Base-by-base conservation (phyloP, 371 early-diverging fungal species). In the Dichotomocladium elegans region DNA sequence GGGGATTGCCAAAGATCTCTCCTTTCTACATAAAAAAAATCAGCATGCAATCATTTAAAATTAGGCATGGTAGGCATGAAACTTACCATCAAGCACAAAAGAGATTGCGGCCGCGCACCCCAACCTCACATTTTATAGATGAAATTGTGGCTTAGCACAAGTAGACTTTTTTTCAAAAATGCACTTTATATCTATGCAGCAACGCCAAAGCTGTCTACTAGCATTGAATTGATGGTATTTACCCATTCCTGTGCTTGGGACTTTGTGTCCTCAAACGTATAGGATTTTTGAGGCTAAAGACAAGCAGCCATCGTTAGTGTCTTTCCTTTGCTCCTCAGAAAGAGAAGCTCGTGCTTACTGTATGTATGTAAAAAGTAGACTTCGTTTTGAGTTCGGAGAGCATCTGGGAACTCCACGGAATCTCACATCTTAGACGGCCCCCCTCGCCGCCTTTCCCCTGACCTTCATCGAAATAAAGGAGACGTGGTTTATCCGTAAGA, bases 401-500 rank as follows among this genome's bases (percentile, higher is more conserved):
- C 14, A 79, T 42, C 2, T 68, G 55, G 7, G 77, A 58, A 1
- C 71, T 72, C 79, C 84, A 83, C 21, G 74, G 59, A 37, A 89
- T 84, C 55, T 86, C 86, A 22, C 79, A 79, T 21, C 63, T 51
- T 21, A 74, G 29, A 24, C 57, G 37, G 14, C 74, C 72, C 14
- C 70, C 72, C 10, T 70, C 31, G 25, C 64, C 66, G 22, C 66
- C 59, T 21, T 56, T 46, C 8, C 60, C 72, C 47, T 70, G 68
- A 14, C 76, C 77, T 52, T 83, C 80, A 48, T 89, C 88, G 47
- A 83, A 71, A 54, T 89, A 87, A 3, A 84, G 51, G 21, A 91
- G 60, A 6, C 91, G 72, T 21, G 90, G 89, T 25, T 73, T 55
- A 55, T 89, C 87, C 2, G 90, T 89, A 33, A 91, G 60, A 9